Evolutionary conservation across 371 early-diverging fungal genomes (phyloP), one percentile per base, ranked within the genome.

Genomic region (Enteropsectra breve): DNA sequence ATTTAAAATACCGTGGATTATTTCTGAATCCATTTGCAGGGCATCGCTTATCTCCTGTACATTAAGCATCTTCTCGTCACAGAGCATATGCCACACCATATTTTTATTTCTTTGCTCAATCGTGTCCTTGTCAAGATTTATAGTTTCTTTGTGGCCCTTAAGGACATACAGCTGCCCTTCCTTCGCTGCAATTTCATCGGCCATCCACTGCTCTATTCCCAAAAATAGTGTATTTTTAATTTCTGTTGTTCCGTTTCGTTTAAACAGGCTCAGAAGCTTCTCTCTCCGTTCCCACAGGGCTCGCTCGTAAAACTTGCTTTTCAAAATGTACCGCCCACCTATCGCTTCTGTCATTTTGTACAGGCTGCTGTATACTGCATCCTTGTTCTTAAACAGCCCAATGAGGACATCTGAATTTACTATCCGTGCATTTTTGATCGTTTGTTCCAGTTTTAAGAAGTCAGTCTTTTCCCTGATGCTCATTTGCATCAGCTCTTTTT

Each of bases 261-360:
- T 58, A 26, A 70, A 65, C 0, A 65, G 8, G 11, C 64, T 33
- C 5, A 73, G 23, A 6, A 73, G 62, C 46, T 33, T 34, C 15
- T 46, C 54, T 50, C 74, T 45, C 6, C 49, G 47, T 6, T 52
- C 18, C n/a, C 67, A 68, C 1, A 73, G 55, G 6, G 24, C 18
- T 24, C 61, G 58, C 23, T 68, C 69, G 53, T 73, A 73, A 53
- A 63, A 73, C 4, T 11, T 43, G 48, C 69, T 68, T 28, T 63
- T 63, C 34, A 73, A 53, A 33, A 73, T 36, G 28, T 61, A 73
- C 59, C 74, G 21, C 5, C 74, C 74, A 21, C 55, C 26, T 2
- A 65, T 23, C 57, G 50, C 47, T 46, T 29, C 66, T 8, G 74
- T 69, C 32, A 64, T 50, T 47, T 59, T 69, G 6, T 38, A 56